Percentiles rank a stretch among this genome's conserved stretches.
Evolutionary conservation across 345 rosid genomes (phyloP).

Genomic region (Angophora floribunda): DNA sequence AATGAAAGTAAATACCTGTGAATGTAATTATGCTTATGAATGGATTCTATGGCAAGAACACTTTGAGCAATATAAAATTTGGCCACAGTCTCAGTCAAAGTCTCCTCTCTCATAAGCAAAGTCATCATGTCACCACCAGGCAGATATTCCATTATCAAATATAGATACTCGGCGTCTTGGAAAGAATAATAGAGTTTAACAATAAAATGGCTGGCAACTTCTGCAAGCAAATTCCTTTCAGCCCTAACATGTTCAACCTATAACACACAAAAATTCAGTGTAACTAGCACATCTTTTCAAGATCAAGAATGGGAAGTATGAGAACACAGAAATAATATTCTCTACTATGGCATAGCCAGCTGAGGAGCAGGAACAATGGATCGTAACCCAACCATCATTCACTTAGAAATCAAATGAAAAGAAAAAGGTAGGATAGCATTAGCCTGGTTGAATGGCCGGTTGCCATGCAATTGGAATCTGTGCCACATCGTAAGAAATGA

Average conservation of each 20-base stretch:
- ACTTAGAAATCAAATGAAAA: neutral
- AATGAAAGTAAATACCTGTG: constrained; percentile 50
- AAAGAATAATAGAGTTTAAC: constrained; percentile 91
- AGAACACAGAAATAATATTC: neutral
- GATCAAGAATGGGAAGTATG: neutral
- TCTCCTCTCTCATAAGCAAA: constrained; percentile 88
- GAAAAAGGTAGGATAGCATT: neutral
- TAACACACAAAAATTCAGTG: neutral
- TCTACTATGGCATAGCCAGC: neutral
- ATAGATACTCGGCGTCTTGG: constrained; percentile 76
- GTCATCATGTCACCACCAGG: constrained; percentile 98
- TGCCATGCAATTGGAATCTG: neutral
- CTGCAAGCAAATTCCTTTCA: constrained; percentile 95
- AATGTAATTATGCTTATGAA: constrained; percentile 83
- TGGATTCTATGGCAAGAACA: constrained; percentile 86
- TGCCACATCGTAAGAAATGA: neutral
- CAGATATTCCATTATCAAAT: constrained; percentile 87
- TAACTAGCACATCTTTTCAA: neutral
- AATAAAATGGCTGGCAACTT: constrained; percentile 82
- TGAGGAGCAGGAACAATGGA: neutral
- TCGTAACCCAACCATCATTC: neutral
- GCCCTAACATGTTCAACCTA: constrained; percentile 94
- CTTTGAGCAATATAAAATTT: constrained; percentile 87
- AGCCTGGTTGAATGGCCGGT: neutral
- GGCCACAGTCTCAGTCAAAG: constrained; percentile 86